Evolutionary conservation across 441 rosid genomes (phyloP).

Genomic region (Erodium trifolium): DNA sequence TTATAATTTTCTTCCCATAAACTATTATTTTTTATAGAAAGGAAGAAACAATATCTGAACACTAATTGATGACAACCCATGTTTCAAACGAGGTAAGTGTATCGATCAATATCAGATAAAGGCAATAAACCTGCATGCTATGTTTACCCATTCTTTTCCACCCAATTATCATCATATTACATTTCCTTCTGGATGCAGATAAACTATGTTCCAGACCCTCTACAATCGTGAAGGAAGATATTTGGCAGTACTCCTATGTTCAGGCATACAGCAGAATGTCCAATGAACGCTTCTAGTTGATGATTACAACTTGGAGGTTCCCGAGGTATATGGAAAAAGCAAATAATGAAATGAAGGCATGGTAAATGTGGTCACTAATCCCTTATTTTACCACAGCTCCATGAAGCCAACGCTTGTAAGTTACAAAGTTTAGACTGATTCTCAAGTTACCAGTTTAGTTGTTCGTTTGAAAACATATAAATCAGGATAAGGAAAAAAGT

Average conservation of each 20-base stretch:
- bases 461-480: not conserved
- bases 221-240: not conserved
- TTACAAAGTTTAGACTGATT: not conserved
- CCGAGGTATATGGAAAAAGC: not conserved
- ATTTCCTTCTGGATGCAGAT: not conserved
- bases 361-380: not conserved
- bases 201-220: not conserved
- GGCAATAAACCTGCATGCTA: not conserved
- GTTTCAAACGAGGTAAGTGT: not conserved
- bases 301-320: not conserved
- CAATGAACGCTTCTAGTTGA: not conserved
- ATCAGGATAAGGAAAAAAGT: constrained; percentile 5
- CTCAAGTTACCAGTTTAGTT: not conserved
- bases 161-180: not conserved
- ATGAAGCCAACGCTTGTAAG: not conserved
- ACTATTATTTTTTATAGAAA: not conserved
- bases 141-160: not conserved
- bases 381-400: not conserved
- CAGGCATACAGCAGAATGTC: not conserved
- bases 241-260: not conserved
- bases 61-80: not conserved
- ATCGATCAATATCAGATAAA: not conserved
- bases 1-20: not conserved
- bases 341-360: not conserved
- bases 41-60: not conserved